A percentile compares a stretch with the other conserved stretches of the same genome.
phyloP scores from a whole-genome alignment of 495 filamentous ascomycete species.

The Aspergillus cristatus region DNA sequence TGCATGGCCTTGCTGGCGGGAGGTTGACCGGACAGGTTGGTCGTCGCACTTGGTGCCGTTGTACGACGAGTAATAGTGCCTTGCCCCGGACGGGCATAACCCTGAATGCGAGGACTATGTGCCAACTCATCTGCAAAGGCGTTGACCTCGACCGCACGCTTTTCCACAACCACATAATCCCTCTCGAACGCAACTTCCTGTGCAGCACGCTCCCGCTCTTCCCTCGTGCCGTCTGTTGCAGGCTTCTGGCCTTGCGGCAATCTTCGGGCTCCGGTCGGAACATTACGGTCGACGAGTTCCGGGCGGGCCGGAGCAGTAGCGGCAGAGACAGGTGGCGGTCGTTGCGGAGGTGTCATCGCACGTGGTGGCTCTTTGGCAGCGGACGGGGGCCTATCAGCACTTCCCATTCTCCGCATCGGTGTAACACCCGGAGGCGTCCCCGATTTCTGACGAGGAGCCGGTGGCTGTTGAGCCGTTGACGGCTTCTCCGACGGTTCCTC shows the following conservation, averaged over 20 bases:
- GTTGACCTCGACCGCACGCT: constrained; percentile 89
- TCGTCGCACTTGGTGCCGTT: constrained; percentile 50
- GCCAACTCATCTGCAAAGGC: constrained; percentile 93
- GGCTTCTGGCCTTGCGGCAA: constrained; percentile 34
- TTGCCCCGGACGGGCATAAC: constrained; percentile 26
- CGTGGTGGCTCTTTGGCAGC: constrained; percentile 19
- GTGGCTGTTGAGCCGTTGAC: constrained; percentile 15
- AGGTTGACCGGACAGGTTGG: constrained; percentile 23
- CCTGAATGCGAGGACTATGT: constrained; percentile 55
- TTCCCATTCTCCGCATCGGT: constrained; percentile 30
- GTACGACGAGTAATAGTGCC: constrained; percentile 54
- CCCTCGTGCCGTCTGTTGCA: constrained; percentile 24
- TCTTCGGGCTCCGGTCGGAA: constrained; percentile 13
- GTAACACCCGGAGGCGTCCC: constrained; percentile 28
- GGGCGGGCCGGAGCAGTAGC: constrained; percentile 56
- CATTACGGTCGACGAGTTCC: constrained; percentile 31
- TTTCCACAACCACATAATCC: constrained; percentile 94
- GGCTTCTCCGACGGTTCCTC: constrained; percentile 19
- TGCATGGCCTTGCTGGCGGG: constrained; percentile 56
- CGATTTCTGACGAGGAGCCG: constrained; percentile 20
- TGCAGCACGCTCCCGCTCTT: constrained; percentile 65
- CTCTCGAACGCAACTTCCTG: constrained; percentile 84
- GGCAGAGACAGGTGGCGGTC: constrained; percentile 38
- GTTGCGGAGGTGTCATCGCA: constrained; percentile 16
- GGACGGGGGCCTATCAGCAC: constrained; percentile 27